These are phyloP conservation scores for Xylaria sp. DNA, from an alignment of 2,329 filamentous ascomycete species.

Conservation along the genomic window DNA sequence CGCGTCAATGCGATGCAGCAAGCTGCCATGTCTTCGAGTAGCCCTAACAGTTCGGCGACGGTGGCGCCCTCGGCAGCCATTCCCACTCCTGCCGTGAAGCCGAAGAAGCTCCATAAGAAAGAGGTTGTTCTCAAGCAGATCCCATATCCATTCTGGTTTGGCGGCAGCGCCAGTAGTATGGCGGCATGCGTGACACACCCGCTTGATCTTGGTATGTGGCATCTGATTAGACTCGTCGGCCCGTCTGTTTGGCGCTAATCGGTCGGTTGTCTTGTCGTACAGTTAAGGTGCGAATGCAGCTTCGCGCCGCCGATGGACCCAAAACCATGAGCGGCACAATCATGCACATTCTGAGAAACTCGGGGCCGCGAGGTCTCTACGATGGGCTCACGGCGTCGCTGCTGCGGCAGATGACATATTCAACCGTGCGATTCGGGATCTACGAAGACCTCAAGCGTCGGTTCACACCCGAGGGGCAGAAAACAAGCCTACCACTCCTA, in stretches of 20 bases:
- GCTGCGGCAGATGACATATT: conserved; percentile 93
- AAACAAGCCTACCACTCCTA: conserved; percentile 75
- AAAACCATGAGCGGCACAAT: conserved; percentile 87
- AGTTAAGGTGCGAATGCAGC: conserved; percentile 83
- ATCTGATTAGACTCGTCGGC: not conserved
- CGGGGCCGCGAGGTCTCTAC: conserved; percentile 84
- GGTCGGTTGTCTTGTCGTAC: conserved; percentile 7
- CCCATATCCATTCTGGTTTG: conserved; percentile 90
- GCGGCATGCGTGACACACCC: conserved; percentile 93
- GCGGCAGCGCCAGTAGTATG: conserved; percentile 90
- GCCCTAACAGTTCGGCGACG: conserved; percentile 31
- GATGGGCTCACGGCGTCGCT: conserved; percentile 90
- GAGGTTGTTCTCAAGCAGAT: conserved; percentile 48
- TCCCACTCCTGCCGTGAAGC: conserved; percentile 29
- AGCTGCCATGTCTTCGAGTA: conserved; percentile 30
- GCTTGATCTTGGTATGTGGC: conserved; percentile 78
- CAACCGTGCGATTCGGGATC: conserved; percentile 92
- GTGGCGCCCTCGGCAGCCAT: conserved; percentile 31
- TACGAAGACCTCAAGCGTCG: conserved; percentile 90
- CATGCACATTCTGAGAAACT: conserved; percentile 74
- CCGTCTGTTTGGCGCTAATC: not conserved
- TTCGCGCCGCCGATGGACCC: conserved; percentile 75
- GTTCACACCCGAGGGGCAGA: conserved; percentile 54
- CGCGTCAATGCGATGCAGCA: conserved; percentile 9
- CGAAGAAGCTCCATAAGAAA: conserved; percentile 47